phyloP scores from a whole-genome alignment of 1,284 basidiomycete species.

The Melampsora americana region DNA sequence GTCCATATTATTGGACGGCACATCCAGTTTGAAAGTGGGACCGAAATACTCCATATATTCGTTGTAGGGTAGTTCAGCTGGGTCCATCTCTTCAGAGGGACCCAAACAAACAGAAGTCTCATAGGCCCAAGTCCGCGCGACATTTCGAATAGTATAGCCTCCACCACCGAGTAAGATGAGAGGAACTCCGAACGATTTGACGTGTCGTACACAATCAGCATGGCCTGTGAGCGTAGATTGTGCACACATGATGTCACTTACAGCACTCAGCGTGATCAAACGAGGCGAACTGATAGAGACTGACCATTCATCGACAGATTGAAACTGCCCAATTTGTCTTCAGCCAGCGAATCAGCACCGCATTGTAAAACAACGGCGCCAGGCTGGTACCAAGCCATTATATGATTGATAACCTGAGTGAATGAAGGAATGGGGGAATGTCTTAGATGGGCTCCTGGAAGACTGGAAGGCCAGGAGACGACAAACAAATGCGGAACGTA shows the following conservation, averaged over 20 bases:
- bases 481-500: conserved; percentile 56
- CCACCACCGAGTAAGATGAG: conserved; percentile 90
- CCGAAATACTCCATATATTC: conserved; percentile 78
- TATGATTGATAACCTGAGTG: conserved; percentile 71
- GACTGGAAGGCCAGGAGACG: neutral
- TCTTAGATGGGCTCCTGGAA: conserved; percentile 10
- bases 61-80: conserved; percentile 56
- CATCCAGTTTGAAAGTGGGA: conserved; percentile 88
- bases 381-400: conserved; percentile 85
- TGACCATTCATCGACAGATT: conserved; percentile 86
- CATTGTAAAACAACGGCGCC: conserved; percentile 90
- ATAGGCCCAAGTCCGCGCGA: conserved; percentile 90
- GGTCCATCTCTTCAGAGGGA: conserved; percentile 67
- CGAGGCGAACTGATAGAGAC: conserved; percentile 39
- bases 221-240: conserved; percentile 59
- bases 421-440: neutral
- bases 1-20: conserved; percentile 87
- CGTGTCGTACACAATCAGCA: conserved; percentile 81
- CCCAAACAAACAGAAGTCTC: conserved; percentile 93
- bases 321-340: conserved; percentile 94
- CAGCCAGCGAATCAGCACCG: conserved; percentile 89
- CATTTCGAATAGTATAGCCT: conserved; percentile 89
- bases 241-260: too few relatives aligned
- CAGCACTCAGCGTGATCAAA: too few relatives aligned
- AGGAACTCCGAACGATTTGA: conserved; percentile 79